Base-by-base conservation (phyloP, 192 early-diverging fungal genomes). In the Coemansia sp. region DNA sequence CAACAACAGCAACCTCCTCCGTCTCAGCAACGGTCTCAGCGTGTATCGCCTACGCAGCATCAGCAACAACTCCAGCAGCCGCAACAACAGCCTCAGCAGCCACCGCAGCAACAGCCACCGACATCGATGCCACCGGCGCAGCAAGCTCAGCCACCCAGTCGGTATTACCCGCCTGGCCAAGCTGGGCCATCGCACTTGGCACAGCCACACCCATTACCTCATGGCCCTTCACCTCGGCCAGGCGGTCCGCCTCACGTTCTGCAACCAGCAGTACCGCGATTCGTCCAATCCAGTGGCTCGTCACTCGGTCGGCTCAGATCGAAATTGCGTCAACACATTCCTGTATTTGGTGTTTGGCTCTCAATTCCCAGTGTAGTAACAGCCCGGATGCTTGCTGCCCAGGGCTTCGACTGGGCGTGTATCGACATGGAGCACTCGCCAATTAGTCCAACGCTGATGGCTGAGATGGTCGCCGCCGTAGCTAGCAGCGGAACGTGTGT, bases 341-440 rank as follows among this genome's bases (percentile, higher is more conserved):
- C 82, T 2, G 77, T 66, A 53, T 76, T 76, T 70, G 82, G 82
- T 32, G 67, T 84, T 6, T 84, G 82, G 82, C 74, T 84, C 22
- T 64, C 73, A 17, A 84, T 84, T 19, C 82, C 82, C 6, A 84
- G 82, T 59, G 73, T 74, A 0, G 51, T 76, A 4, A 84, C 82
- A 1, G 82, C 82, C 34, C 76, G 82, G 13, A 69, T 70, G 62
- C 44, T 84, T 70, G 76, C 82, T 19, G 46, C 65, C 17, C 82
- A 79, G 62, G 77, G 77, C 3, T 84, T 84, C 10, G 82, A 84
- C 68, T 84, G 82, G 82, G 82, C 82, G 6, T 84, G 82, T 61
- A 79, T 84, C 62, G 82, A 84, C 58, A 84, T 84, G 82, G 82
- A 79, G 68, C 82, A 84, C 53, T 34, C 77, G 62, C 77, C 77